Conservation (phyloP, 2,329 filamentous ascomycete species). For the Neopestalotiopsis rosae region DNA sequence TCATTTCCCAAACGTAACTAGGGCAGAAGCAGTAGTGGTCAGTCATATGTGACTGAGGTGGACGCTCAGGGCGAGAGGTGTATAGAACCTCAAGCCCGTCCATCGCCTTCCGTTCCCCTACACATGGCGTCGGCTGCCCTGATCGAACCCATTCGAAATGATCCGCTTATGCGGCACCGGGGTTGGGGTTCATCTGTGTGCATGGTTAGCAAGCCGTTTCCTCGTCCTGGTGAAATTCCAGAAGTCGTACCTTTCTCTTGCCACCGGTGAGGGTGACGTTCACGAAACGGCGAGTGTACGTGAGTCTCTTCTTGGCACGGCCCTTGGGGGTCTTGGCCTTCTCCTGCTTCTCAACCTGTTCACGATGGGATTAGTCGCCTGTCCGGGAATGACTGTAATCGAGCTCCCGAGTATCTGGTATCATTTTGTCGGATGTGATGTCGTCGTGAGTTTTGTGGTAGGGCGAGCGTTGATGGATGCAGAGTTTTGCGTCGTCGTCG, state of each 20-base stretch:
- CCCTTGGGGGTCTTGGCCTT: slow-evolving; percentile 98
- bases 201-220: slow-evolving; percentile 21
- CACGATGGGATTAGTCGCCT: slow-evolving; percentile 13
- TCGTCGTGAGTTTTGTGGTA: neutral
- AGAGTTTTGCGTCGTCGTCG: neutral
- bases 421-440: neutral
- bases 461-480: neutral
- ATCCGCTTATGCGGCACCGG: slow-evolving; percentile 40
- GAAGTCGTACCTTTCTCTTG: slow-evolving; percentile 88
- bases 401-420: slow-evolving; percentile 3
- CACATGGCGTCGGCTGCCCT: slow-evolving; percentile 34
- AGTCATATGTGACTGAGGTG: slow-evolving; percentile 28
- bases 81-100: slow-evolving; percentile 25
- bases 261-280: slow-evolving; percentile 97
- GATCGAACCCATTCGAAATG: slow-evolving; percentile 24
- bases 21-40: slow-evolving; percentile 31
- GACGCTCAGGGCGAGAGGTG: slow-evolving; percentile 30
- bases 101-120: slow-evolving; percentile 33
- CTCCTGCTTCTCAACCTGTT: slow-evolving; percentile 57
- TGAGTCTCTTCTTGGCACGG: slow-evolving; percentile 94
- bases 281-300: slow-evolving; percentile 97
- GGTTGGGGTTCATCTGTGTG: slow-evolving; percentile 50
- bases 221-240: neutral
- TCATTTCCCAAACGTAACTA: slow-evolving; percentile 27
- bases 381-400: neutral